These are phyloP conservation scores for Oenanthe javanica DNA, from an alignment of 140 eudicot genomes.

Conservation along the genomic window DNA sequence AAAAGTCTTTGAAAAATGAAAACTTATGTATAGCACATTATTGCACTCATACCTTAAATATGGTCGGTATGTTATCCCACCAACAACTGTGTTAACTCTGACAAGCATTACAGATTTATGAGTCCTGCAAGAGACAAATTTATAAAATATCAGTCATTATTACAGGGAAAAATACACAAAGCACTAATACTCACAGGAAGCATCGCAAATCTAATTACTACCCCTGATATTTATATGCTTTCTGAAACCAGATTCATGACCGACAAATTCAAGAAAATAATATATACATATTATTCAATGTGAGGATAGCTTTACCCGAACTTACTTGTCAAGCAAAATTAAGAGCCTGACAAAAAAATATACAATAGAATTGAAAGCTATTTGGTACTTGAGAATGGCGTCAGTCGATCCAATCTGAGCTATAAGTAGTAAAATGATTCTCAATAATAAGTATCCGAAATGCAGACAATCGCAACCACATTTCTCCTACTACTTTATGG, in stretches of 20 bases:
- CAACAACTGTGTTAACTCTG: slow-evolving; percentile 71
- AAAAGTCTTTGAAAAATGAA: neutral
- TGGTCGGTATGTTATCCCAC: slow-evolving; percentile 96
- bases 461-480: neutral
- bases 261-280: neutral
- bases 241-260: neutral
- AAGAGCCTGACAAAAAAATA: neutral
- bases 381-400: neutral
- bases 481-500: neutral
- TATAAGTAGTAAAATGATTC: neutral
- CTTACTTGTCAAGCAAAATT: neutral
- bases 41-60: slow-evolving; percentile 51
- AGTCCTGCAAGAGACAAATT: slow-evolving; percentile 42
- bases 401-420: neutral
- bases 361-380: neutral
- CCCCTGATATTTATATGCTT: neutral
- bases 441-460: neutral
- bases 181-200: neutral
- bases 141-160: slow-evolving; percentile 12
- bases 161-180: neutral
- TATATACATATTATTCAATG: neutral
- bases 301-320: neutral
- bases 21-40: neutral
- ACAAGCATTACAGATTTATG: slow-evolving; percentile 95
- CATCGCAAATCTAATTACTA: neutral